A percentile compares a stretch with the other conserved stretches of the same genome.
These are phyloP conservation scores for Wickerhamomyces sydowiorum DNA, from an alignment of 805 yeast species.

Conservation along the genomic window DNA sequence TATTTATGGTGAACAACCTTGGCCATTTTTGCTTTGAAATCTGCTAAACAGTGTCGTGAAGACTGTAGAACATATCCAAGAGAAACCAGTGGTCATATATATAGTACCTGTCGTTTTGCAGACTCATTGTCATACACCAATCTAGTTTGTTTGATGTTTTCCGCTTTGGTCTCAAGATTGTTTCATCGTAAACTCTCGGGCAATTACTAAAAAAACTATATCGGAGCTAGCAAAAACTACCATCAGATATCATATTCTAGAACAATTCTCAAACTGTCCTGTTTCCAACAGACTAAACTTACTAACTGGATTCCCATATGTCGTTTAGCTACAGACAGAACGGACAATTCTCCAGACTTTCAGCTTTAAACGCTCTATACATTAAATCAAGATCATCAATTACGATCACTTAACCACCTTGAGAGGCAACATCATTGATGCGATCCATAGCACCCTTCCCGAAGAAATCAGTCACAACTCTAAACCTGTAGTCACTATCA, in stretches of 20 bases:
- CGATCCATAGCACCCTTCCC: slow-evolving; percentile 83
- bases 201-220: too few species aligned
- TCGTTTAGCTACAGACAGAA: too few species aligned
- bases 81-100: background rate
- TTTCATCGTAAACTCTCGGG: too few species aligned
- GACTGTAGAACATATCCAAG: background rate
- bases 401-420: background rate
- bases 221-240: too few species aligned
- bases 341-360: too few species aligned
- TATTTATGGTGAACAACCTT: background rate
- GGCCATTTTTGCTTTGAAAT: background rate
- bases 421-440: slow-evolving; percentile 4
- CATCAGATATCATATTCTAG: too few species aligned
- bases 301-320: too few species aligned
- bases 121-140: background rate
- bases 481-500: slow-evolving; percentile 55
- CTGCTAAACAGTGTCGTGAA: background rate
- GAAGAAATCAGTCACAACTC: slow-evolving; percentile 71
- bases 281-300: too few species aligned
- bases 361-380: too few species aligned
- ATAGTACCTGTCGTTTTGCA: background rate
- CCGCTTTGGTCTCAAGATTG: background rate
- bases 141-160: background rate
- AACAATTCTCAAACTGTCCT: too few species aligned
- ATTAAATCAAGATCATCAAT: background rate